phyloP scores from a whole-genome alignment of 495 filamentous ascomycete species.

The Parathielavia appendiculata region DNA sequence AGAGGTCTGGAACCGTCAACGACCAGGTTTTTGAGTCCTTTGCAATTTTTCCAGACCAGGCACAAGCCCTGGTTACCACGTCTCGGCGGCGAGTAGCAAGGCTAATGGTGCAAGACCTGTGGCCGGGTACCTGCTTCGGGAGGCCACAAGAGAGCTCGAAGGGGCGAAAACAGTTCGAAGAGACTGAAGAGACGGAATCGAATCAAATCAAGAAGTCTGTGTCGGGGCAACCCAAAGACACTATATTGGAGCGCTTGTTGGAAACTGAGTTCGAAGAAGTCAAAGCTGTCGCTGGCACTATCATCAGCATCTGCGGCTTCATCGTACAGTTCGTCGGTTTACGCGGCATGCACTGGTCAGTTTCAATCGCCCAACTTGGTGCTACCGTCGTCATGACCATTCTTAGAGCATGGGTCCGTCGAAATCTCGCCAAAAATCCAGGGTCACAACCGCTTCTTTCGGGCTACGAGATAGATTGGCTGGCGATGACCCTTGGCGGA shows the following conservation, averaged over 20 bases:
- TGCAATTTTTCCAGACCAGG: constrained; percentile 3
- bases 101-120: too few relatives aligned
- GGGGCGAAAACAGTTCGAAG: not conserved
- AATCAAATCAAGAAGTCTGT: too few relatives aligned
- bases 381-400: constrained; percentile 46
- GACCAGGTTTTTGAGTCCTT: constrained; percentile 11
- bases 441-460: not conserved
- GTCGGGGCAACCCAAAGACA: too few relatives aligned
- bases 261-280: constrained; percentile 3
- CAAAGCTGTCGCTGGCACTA: constrained; percentile 21
- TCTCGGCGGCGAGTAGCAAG: too few relatives aligned
- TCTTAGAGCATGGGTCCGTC: constrained; percentile 44
- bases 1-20: constrained; percentile 5
- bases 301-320: constrained; percentile 43
- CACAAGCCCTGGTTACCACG: not conserved
- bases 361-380: constrained; percentile 43
- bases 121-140: too few relatives aligned
- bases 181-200: too few relatives aligned
- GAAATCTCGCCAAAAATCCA: not conserved
- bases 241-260: too few relatives aligned
- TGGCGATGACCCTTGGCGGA: not conserved
- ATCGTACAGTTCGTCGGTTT: constrained; percentile 49
- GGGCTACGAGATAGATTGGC: not conserved
- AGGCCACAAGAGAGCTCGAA: not conserved
- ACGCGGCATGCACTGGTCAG: constrained; percentile 46